A percentile compares a stretch with the other conserved stretches of the same genome.
phyloP scores from a whole-genome alignment of 108 stramenopile genomes.

The Pseudonitzschia delicatissima region DNA sequence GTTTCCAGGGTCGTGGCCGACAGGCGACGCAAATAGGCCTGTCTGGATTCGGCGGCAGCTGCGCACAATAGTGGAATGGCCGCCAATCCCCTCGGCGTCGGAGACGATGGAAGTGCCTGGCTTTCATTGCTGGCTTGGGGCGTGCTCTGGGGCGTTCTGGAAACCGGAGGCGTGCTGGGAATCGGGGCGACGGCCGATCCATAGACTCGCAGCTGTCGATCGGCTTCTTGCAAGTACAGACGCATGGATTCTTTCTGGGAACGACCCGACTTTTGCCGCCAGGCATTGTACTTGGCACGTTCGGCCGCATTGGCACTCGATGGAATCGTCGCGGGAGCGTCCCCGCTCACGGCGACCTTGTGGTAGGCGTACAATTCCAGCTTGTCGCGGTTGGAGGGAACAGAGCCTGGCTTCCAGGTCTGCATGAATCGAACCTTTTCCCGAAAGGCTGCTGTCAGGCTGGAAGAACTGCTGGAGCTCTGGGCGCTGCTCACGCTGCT shows the following conservation, averaged over 20 bases:
- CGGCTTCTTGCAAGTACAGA: constrained; percentile 70
- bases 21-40: constrained; percentile 70
- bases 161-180: constrained; percentile 9
- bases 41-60: constrained; percentile 76
- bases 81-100: constrained; percentile 69
- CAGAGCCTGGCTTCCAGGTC: constrained; percentile 73
- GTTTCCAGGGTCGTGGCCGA: constrained; percentile 41
- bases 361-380: constrained; percentile 89
- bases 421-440: constrained; percentile 72
- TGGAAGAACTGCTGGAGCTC: not conserved
- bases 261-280: constrained; percentile 65
- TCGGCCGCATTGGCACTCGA: constrained; percentile 49
- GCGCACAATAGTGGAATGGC: constrained; percentile 80
- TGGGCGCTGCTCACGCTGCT: not conserved
- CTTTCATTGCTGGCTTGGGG: not conserved
- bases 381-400: constrained; percentile 82
- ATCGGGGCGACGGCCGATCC: constrained; percentile 46
- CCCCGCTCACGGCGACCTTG: constrained; percentile 80
- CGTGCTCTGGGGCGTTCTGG: not conserved
- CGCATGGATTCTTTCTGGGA: constrained; percentile 67
- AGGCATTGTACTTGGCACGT: constrained; percentile 77
- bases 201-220: constrained; percentile 77
- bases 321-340: constrained; percentile 55
- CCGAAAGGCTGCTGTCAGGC: constrained; percentile 47
- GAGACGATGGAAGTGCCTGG: constrained; percentile 8